These are phyloP conservation scores for Trifolium repens DNA, from an alignment of 306 rosid species.

Conservation along the genomic window DNA sequence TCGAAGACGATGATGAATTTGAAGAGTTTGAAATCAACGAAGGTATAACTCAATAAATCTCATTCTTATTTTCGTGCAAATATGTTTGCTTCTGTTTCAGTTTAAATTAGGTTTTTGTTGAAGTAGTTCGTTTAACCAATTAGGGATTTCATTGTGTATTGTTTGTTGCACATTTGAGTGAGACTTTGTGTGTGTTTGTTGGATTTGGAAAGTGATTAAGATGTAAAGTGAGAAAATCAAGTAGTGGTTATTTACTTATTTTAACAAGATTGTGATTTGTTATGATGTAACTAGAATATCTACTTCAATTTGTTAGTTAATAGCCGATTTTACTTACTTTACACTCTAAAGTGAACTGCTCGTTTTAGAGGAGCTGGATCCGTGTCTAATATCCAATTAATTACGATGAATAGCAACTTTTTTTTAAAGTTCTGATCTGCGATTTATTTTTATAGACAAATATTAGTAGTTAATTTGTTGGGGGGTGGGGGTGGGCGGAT, in stretches of 20 bases:
- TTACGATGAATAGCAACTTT: not conserved
- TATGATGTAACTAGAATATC: too few relatives aligned
- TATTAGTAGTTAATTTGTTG: not conserved
- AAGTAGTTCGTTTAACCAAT: not conserved
- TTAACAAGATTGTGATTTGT: too few relatives aligned
- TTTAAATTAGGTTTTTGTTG: not conserved
- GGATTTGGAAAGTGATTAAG: too few relatives aligned
- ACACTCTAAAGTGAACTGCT: too few relatives aligned
- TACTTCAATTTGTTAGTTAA: too few relatives aligned
- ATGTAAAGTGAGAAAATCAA: too few relatives aligned
- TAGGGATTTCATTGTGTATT: constrained; percentile 19
- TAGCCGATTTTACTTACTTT: too few relatives aligned
- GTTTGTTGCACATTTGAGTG: constrained; percentile 2
- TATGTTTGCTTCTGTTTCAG: not conserved
- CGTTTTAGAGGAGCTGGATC: too few relatives aligned
- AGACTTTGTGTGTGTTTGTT: constrained; percentile 1
- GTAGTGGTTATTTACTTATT: too few relatives aligned
- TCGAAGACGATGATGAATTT: constrained; percentile 88
- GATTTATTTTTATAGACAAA: not conserved
- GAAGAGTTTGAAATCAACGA: constrained; percentile 83
- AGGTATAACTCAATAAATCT: constrained; percentile 49
- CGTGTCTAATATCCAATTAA: not conserved
- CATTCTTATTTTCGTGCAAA: not conserved
- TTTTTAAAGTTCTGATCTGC: not conserved
- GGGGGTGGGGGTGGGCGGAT: not conserved